These are phyloP conservation scores for Alternaria burnsii DNA, from an alignment of 2,329 filamentous ascomycete species.

Conservation along the genomic window DNA sequence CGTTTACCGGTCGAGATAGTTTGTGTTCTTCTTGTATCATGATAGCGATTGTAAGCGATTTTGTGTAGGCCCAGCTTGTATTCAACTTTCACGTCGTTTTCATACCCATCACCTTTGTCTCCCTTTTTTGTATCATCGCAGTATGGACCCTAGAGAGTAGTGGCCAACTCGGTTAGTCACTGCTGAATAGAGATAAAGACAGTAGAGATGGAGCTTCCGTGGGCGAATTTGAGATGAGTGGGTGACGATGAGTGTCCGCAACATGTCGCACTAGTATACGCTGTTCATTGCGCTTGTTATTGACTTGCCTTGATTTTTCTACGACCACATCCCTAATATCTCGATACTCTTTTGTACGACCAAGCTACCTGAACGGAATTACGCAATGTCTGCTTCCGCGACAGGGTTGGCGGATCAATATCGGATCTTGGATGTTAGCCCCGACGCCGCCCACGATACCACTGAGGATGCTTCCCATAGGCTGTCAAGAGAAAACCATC, in stretches of 20 bases:
- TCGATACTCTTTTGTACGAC: too few species aligned
- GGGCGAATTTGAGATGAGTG: background rate
- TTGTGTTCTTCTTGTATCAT: background rate
- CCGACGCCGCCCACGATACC: too few species aligned
- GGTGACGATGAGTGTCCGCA: background rate
- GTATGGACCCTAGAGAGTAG: background rate
- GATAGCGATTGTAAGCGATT: constrained; percentile 5
- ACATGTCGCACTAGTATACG: background rate
- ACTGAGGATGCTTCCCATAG: too few species aligned
- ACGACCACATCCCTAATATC: too few species aligned
- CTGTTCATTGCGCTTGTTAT: too few species aligned
- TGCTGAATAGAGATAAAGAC: background rate
- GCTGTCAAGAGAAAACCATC: too few species aligned
- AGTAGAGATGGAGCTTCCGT: background rate
- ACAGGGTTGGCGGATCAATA: too few species aligned
- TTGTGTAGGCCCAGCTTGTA: background rate
- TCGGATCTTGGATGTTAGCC: too few species aligned
- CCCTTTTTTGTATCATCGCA: background rate
- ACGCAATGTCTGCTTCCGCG: too few species aligned
- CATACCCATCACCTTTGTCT: background rate
- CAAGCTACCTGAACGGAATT: too few species aligned
- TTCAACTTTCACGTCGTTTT: background rate
- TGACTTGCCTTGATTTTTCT: too few species aligned
- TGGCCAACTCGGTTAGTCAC: background rate
- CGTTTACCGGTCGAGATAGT: background rate